Evolutionary conservation across 2,329 filamentous ascomycete genomes (phyloP).

Genomic region (Fusarium burgessii): DNA sequence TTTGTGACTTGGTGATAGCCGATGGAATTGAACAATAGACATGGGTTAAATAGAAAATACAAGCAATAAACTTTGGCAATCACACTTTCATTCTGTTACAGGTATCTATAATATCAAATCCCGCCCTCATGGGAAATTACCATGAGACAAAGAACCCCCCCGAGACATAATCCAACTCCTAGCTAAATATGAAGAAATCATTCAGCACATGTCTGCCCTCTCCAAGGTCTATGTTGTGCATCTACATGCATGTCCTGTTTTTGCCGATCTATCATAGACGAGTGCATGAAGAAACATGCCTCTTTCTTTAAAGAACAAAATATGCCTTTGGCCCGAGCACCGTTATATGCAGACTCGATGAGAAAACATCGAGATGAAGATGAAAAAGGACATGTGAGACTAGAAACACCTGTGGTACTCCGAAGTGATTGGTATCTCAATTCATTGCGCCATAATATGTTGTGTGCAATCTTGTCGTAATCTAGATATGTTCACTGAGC

Average conservation of each 20-base stretch:
- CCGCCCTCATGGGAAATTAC: conserved; percentile 1
- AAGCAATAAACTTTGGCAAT: background rate
- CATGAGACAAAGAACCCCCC: background rate
- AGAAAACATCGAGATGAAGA: conserved; percentile 16
- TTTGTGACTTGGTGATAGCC: background rate
- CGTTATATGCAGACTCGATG: conserved; percentile 25
- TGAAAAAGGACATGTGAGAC: conserved; percentile 5
- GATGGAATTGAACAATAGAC: background rate
- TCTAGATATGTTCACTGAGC: background rate
- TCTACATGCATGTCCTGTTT: conserved; percentile 35
- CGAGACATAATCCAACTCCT: conserved; percentile 33
- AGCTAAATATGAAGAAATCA: conserved; percentile 4
- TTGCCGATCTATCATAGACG: conserved; percentile 42
- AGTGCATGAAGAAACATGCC: conserved; percentile 18
- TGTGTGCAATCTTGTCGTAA: conserved; percentile 17
- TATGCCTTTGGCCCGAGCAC: conserved; percentile 20
- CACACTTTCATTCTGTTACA: conserved; percentile 36
- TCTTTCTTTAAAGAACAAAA: conserved; percentile 33
- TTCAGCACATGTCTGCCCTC: conserved; percentile 7
- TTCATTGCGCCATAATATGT: conserved; percentile 26
- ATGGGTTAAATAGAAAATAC: background rate
- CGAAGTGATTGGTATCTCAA: conserved; percentile 19
- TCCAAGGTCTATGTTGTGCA: conserved; percentile 39
- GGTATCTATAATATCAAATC: conserved; percentile 37
- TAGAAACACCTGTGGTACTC: conserved; percentile 11